phyloP scores from a whole-genome alignment of 257 asterid species.

The Salvia hispanica region DNA sequence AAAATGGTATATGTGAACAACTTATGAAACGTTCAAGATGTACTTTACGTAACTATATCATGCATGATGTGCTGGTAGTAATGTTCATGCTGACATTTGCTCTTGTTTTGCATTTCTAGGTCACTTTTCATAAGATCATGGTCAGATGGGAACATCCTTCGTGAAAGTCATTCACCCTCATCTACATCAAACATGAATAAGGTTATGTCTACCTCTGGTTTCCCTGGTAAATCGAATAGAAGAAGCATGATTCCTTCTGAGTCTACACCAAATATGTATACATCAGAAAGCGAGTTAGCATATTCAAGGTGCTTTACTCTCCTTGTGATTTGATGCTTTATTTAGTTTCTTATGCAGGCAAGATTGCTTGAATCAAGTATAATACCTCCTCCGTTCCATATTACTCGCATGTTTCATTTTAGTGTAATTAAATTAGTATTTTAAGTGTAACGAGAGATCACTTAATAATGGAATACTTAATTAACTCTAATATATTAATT shows the following conservation, averaged over 20 bases:
- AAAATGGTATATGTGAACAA: background rate
- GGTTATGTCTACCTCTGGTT: constrained; percentile 49
- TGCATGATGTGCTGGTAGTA: constrained; percentile 31
- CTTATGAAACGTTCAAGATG: constrained; percentile 1
- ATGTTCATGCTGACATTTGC: constrained; percentile 21
- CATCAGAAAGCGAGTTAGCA: constrained; percentile 57
- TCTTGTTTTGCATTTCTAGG: constrained; percentile 46
- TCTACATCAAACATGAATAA: constrained; percentile 44
- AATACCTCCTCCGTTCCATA: no score
- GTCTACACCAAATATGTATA: constrained; percentile 68
- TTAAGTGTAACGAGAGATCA: no score
- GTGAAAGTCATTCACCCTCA: constrained; percentile 52
- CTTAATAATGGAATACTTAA: no score
- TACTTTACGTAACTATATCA: constrained; percentile 19
- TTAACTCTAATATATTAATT: no score
- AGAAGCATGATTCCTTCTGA: constrained; percentile 59
- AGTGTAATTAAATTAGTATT: no score
- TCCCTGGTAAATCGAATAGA: constrained; percentile 50
- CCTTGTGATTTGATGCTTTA: constrained; percentile 18
- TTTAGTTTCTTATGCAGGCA: constrained; percentile 15
- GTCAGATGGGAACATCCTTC: constrained; percentile 89
- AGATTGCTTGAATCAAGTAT: constrained; percentile 9
- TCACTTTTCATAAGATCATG: constrained; percentile 69
- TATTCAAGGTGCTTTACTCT: constrained; percentile 63
- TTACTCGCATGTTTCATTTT: no score